Percentiles rank a stretch among this genome's conserved stretches.
These are phyloP conservation scores for Blumeria hordei DNA, from an alignment of 2,329 filamentous ascomycete genomes.

Conservation along the genomic window DNA sequence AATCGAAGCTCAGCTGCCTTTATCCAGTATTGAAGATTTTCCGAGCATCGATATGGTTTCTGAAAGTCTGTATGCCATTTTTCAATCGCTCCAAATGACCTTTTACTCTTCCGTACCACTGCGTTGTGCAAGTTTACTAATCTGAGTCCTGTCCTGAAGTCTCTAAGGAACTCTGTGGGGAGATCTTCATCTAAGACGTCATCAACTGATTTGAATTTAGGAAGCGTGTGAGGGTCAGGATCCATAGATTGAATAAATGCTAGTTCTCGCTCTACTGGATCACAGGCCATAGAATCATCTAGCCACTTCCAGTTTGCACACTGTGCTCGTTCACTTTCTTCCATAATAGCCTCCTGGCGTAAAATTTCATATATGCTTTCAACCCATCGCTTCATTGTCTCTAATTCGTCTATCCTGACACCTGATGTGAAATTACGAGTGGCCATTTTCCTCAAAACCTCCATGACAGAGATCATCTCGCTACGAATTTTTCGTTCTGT, in stretches of 20 bases:
- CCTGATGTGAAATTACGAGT: conserved; percentile 67
- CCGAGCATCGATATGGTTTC: conserved; percentile 81
- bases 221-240: conserved; percentile 31
- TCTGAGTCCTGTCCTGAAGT: conserved; percentile 54
- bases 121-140: conserved; percentile 79
- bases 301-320: conserved; percentile 62
- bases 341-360: conserved; percentile 49
- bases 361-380: conserved; percentile 55
- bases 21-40: conserved; percentile 87
- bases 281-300: conserved; percentile 43
- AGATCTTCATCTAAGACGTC: conserved; percentile 18
- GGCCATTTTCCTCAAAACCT: conserved; percentile 79
- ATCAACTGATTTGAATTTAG: conserved; percentile 40
- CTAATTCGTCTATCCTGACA: conserved; percentile 52
- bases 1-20: conserved; percentile 90
- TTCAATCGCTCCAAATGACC: conserved; percentile 74
- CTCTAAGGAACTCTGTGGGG: conserved; percentile 49
- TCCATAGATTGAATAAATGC: conserved; percentile 62
- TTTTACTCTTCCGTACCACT: conserved; percentile 59
- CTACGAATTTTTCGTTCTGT: conserved; percentile 65
- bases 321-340: conserved; percentile 40
- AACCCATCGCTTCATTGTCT: conserved; percentile 59
- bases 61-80: conserved; percentile 75
- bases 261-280: conserved; percentile 56
- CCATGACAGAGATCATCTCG: conserved; percentile 67